Percentiles rank a stretch among this genome's conserved stretches.
These are phyloP conservation scores for Marchantia paleacea DNA, from an alignment of 225 moss, liverwort and hornwort species.

Conservation along the genomic window DNA sequence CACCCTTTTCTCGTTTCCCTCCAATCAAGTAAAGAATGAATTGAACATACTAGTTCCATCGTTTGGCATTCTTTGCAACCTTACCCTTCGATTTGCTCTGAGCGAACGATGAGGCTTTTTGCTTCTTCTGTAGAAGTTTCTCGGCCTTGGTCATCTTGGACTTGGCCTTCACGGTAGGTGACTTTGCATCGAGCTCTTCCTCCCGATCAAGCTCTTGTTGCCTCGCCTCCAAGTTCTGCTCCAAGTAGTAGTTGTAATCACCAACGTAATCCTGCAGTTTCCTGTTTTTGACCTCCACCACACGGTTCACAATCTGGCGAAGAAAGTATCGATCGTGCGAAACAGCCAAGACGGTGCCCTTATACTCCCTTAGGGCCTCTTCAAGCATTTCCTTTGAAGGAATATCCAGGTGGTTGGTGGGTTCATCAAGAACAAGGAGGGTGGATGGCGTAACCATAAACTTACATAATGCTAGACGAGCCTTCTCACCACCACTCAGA, in stretches of 20 bases:
- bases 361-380: slow-evolving; percentile 92
- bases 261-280: slow-evolving; percentile 74
- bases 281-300: slow-evolving; percentile 70
- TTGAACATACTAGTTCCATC: slow-evolving; percentile 62
- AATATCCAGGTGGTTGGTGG: slow-evolving; percentile 95
- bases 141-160: slow-evolving; percentile 98
- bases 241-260: slow-evolving; percentile 92
- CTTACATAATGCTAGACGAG: slow-evolving; percentile 88
- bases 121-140: slow-evolving; percentile 91
- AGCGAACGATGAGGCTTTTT: slow-evolving; percentile 73
- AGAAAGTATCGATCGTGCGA: slow-evolving; percentile 96
- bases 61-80: slow-evolving; percentile 76
- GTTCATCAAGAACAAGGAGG: slow-evolving; percentile 81
- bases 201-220: slow-evolving; percentile 84
- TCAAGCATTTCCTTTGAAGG: slow-evolving; percentile 98
- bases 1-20: neutral
- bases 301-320: slow-evolving; percentile 91
- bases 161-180: slow-evolving; percentile 83
- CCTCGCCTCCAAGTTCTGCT: slow-evolving; percentile 89
- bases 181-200: slow-evolving; percentile 74
- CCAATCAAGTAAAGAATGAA: slow-evolving; percentile 7
- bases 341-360: slow-evolving; percentile 83
- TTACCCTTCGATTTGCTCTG: slow-evolving; percentile 78
- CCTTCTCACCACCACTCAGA: slow-evolving; percentile 97
- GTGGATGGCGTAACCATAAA: slow-evolving; percentile 99